These are phyloP conservation scores for Blastobotrys malaysiensis DNA, from an alignment of 1,139 yeast species.

Conservation along the genomic window DNA sequence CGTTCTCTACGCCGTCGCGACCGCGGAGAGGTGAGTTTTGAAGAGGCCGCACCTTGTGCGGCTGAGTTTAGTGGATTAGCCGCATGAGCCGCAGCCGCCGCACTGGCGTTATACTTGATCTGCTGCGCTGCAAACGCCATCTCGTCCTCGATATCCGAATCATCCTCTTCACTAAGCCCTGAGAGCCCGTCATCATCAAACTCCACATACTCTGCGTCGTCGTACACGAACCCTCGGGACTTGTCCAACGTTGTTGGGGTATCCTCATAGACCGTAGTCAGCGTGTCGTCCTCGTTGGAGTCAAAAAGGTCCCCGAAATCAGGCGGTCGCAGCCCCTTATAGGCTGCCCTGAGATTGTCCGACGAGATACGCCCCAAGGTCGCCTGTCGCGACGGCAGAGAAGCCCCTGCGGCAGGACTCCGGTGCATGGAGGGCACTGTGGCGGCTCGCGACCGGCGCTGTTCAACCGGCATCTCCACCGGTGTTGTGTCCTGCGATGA, in stretches of 20 bases:
- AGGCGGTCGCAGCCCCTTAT: not conserved
- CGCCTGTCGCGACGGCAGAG: not conserved
- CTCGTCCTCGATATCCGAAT: slow-evolving; percentile 36
- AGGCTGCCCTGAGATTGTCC: not conserved
- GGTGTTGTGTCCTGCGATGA: not conserved
- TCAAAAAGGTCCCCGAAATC: not conserved
- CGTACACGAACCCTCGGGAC: slow-evolving; percentile 3
- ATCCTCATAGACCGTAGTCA: slow-evolving; percentile 17
- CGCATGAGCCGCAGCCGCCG: slow-evolving; percentile 11
- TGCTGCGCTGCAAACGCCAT: slow-evolving; percentile 30
- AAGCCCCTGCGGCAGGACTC: not conserved
- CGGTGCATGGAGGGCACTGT: not conserved
- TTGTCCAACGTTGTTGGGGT: not conserved
- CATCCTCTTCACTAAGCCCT: slow-evolving; percentile 31
- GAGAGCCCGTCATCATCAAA: slow-evolving; percentile 15
- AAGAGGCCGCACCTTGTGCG: slow-evolving; percentile 10
- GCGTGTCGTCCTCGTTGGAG: slow-evolving; percentile 16
- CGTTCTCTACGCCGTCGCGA: slow-evolving; percentile 14
- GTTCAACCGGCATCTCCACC: not conserved
- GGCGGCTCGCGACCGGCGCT: not conserved
- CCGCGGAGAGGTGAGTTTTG: slow-evolving; percentile 22
- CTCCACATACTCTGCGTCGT: slow-evolving; percentile 17
- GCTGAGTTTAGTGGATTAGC: slow-evolving; percentile 17
- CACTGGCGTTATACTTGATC: slow-evolving; percentile 21
- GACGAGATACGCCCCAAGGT: not conserved